phyloP scores from a whole-genome alignment of 768 basidiomycete species.

The Tephrocybe sp. region DNA sequence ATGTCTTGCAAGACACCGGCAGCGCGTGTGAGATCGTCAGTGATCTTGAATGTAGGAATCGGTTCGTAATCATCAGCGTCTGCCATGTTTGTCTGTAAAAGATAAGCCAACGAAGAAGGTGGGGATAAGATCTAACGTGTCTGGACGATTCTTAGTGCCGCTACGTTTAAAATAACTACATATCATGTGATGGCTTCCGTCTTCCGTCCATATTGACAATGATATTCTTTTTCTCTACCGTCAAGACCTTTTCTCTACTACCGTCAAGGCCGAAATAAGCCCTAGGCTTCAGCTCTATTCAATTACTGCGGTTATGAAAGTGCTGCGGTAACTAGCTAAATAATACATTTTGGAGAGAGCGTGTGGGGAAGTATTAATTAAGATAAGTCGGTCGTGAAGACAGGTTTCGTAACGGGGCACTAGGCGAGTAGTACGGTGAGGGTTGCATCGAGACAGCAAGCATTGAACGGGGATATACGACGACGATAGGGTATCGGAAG shows the following conservation, averaged over 20 bases:
- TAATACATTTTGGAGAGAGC: conserved; percentile 29
- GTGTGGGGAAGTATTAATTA: conserved; percentile 18
- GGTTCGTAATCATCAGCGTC: conserved; percentile 21
- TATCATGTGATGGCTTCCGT: conserved; percentile 21
- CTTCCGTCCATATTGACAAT: too few relatives aligned
- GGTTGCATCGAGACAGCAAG: conserved; percentile 12
- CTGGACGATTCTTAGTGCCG: neutral
- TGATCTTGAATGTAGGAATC: conserved; percentile 30
- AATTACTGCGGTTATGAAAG: conserved; percentile 7
- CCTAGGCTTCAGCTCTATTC: too few relatives aligned
- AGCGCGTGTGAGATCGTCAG: conserved; percentile 48
- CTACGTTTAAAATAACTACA: neutral
- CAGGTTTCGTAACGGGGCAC: conserved; percentile 21
- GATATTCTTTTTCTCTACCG: too few relatives aligned
- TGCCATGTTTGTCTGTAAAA: conserved; percentile 19
- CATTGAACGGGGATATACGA: conserved; percentile 20
- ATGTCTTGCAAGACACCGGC: conserved; percentile 53
- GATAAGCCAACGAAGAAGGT: conserved; percentile 12
- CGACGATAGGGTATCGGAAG: conserved; percentile 19
- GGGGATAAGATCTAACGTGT: conserved; percentile 18
- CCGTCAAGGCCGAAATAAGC: too few relatives aligned
- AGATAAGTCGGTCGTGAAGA: conserved; percentile 24
- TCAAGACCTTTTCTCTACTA: too few relatives aligned
- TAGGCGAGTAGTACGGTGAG: conserved; percentile 10
- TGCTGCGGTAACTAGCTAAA: conserved; percentile 24